Percentiles rank a stretch among this genome's conserved stretches.
Conservation (phyloP, 305 asterid species). For the Fraxinus sp. region DNA sequence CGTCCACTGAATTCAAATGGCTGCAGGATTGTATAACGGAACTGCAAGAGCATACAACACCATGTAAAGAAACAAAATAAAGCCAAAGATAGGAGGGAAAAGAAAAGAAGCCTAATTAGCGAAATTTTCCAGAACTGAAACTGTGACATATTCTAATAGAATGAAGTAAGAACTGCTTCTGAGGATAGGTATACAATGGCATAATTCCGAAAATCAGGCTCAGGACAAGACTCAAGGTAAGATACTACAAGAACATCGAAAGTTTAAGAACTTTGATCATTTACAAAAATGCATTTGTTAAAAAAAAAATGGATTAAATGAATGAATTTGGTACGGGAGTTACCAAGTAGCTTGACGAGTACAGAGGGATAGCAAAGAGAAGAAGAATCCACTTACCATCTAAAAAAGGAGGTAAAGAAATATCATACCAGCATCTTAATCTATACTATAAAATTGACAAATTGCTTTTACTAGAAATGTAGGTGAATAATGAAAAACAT, state of each 20-base stretch:
- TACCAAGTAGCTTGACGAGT: neutral
- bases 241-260: neutral
- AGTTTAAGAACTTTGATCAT: neutral
- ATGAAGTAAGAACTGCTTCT: neutral
- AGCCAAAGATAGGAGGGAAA: neutral
- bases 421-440: neutral
- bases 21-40: conserved; percentile 10
- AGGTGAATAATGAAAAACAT: neutral
- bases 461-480: neutral
- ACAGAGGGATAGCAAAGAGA: neutral
- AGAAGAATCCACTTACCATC: neutral
- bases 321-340: neutral
- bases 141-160: neutral
- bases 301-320: neutral
- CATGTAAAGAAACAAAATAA: neutral
- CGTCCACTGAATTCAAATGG: conserved; percentile 11
- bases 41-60: neutral
- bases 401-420: neutral
- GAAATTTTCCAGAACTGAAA: neutral
- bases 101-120: neutral
- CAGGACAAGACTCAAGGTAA: neutral
- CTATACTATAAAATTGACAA: neutral
- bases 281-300: neutral
- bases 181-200: neutral
- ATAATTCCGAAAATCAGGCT: neutral